Percentiles rank a stretch among this genome's conserved stretches.
Conservation (phyloP, 805 yeast genomes). For the Clavispora santaluciae region DNA sequence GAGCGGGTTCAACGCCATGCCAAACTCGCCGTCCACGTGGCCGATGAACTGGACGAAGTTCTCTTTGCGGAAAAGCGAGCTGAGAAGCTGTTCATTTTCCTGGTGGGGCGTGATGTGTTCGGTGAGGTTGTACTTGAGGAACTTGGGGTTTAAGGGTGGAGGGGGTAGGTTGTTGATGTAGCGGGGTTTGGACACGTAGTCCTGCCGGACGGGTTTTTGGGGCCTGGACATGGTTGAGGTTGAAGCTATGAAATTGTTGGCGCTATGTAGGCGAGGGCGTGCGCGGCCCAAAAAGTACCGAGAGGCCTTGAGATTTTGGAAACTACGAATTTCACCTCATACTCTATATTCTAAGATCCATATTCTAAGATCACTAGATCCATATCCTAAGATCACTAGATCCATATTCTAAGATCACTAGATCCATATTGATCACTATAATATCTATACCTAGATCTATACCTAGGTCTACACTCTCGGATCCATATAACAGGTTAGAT, state of each 20-base stretch:
- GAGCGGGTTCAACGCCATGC: conserved; percentile 73
- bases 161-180: conserved; percentile 88
- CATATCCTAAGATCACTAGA: no score
- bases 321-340: no score
- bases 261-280: conserved; percentile 1
- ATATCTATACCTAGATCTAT: no score
- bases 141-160: conserved; percentile 87
- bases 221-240: conserved; percentile 21
- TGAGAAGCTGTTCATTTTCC: conserved; percentile 49
- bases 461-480: no score
- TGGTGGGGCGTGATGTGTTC: conserved; percentile 30
- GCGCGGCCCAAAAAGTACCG: conserved; percentile 2
- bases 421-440: no score
- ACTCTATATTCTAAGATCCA: no score
- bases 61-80: conserved; percentile 70
- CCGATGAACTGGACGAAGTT: conserved; percentile 59
- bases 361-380: no score
- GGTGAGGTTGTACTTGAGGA: conserved; percentile 51
- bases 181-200: conserved; percentile 74
- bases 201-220: conserved; percentile 52
- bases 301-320: not conserved
- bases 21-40: conserved; percentile 56
- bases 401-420: no score
- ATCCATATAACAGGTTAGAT: no score
- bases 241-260: not conserved